Conservation (phyloP, 768 basidiomycete genomes). For the Vararia minispora region DNA sequence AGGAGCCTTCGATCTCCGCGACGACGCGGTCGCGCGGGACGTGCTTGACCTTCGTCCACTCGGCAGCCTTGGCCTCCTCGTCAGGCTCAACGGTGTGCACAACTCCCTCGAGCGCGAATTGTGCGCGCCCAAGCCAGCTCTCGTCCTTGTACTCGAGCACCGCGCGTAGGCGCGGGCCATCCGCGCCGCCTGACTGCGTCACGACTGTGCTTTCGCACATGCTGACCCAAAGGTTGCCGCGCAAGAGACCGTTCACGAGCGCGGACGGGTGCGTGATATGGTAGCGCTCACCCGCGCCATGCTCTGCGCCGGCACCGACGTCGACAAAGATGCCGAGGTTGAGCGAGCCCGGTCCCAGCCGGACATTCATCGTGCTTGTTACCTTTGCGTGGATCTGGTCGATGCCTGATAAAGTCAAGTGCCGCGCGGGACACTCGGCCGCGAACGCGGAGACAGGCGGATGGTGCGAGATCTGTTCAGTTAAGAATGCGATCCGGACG, state of each 20-base stretch:
- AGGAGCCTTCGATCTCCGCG: constrained; percentile 80
- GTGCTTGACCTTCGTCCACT: constrained; percentile 83
- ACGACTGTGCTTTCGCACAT: constrained; percentile 71
- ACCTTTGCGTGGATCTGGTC: constrained; percentile 94
- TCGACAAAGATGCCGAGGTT: constrained; percentile 87
- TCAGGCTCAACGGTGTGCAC: constrained; percentile 72
- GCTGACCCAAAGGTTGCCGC: constrained; percentile 88
- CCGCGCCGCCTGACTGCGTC: constrained; percentile 64
- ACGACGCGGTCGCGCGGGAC: constrained; percentile 72
- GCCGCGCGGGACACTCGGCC: constrained; percentile 62
- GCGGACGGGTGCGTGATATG: constrained; percentile 87
- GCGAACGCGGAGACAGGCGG: constrained; percentile 88
- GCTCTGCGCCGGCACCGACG: constrained; percentile 57
- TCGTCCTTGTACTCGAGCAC: constrained; percentile 96
- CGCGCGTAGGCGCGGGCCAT: constrained; percentile 55
- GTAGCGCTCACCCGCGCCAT: constrained; percentile 75
- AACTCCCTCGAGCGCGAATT: constrained; percentile 80
- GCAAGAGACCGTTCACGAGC: constrained; percentile 81
- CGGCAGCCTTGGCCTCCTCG: constrained; percentile 45
- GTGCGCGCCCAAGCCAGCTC: constrained; percentile 88
- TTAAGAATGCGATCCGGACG: constrained; percentile 71
- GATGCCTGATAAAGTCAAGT: constrained; percentile 63
- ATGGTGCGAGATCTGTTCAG: constrained; percentile 95
- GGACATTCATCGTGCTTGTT: constrained; percentile 67
- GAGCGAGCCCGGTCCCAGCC: constrained; percentile 68